Evolutionary conservation across 2,329 filamentous ascomycete species (phyloP), one percentile per base, ranked within the genome.

Genomic region (Colletotrichum spaethianum): DNA sequence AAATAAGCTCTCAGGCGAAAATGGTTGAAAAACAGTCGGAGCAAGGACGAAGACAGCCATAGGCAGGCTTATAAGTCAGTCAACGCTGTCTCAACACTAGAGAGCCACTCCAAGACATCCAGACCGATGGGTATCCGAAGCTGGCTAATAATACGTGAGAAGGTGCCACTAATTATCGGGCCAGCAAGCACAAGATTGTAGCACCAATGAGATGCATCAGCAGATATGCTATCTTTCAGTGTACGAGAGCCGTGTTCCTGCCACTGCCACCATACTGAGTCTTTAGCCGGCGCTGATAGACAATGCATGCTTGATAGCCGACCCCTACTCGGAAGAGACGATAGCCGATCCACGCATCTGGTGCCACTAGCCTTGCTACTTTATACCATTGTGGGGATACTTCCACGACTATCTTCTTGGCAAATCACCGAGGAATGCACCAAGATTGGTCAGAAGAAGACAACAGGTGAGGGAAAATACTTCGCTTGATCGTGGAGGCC

Each of bases 341-440:
- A 52, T 70, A 65, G 61, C 53, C 44, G 52, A 65, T 40, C 67
- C 67, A 50, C 44, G 20, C 28, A 1, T 16, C 23, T 16, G 38
- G 16, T 28, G 7, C 18, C 42, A n/a, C 5, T 11, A 11, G 5
- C 3, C 28, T 33, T 31, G 40, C 23, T 9, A 65, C 65, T 33
- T 42, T 59, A n/a, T 36, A 53, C 9, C 36, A 36, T 65, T 65
- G 65, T 48, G 61, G 53, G 61, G 42, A 65, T 26, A 42, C 20
- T n/a, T 36, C n/a, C 42, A 1, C n/a, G 18, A 44, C 18, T 12
- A 18, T 31, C 18, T 16, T 44, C 23, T 18, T 23, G 33, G 20
- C 52, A 20, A n/a, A 20, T 36, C 61, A 50, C 59, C n/a, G 23
- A 12, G 48, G 23, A 12, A 46, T n/a, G 16, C 56, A 18, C 8